Evolutionary conservation across 805 yeast species (phyloP).

Genomic region (Wickerhamomyces queroliae): DNA sequence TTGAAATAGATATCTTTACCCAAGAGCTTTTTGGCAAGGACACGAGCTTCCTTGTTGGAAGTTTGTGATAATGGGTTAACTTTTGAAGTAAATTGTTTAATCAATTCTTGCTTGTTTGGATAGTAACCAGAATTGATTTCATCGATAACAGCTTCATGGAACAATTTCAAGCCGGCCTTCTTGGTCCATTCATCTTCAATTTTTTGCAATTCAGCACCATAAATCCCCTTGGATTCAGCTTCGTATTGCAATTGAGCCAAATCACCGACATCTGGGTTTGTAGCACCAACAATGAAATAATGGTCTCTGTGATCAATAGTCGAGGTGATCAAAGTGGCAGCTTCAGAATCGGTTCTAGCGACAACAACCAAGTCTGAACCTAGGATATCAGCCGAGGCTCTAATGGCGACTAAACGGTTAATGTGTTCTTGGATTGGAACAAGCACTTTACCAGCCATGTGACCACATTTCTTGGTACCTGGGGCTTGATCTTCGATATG

Average conservation of each 20-base stretch:
- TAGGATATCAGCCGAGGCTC: constrained; percentile 92
- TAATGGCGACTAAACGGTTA: constrained; percentile 86
- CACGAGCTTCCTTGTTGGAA: constrained; percentile 76
- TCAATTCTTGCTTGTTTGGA: constrained; percentile 55
- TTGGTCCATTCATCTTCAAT: constrained; percentile 80
- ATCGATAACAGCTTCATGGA: constrained; percentile 87
- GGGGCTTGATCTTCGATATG: constrained; percentile 99
- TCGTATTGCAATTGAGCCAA: constrained; percentile 72
- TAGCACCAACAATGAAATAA: constrained; percentile 83
- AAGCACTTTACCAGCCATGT: constrained; percentile 97
- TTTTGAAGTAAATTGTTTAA: constrained; percentile 57
- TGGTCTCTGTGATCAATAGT: constrained; percentile 95
- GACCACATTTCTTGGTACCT: constrained; percentile 98
- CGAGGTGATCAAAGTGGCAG: constrained; percentile 90
- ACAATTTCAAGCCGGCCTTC: constrained; percentile 79
- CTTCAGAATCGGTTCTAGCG: constrained; percentile 97
- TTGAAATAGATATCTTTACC: constrained; percentile 84
- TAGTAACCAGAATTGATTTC: constrained; percentile 59
- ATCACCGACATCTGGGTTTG: constrained; percentile 75
- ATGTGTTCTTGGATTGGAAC: constrained; percentile 98
- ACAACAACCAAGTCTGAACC: constrained; percentile 82
- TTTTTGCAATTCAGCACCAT: constrained; percentile 62
- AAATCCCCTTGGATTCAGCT: constrained; percentile 72
- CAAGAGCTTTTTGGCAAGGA: constrained; percentile 64
- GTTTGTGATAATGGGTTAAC: constrained; percentile 73